These are phyloP conservation scores for Vigna trinervia DNA, from an alignment of 306 rosid species.

Conservation along the genomic window DNA sequence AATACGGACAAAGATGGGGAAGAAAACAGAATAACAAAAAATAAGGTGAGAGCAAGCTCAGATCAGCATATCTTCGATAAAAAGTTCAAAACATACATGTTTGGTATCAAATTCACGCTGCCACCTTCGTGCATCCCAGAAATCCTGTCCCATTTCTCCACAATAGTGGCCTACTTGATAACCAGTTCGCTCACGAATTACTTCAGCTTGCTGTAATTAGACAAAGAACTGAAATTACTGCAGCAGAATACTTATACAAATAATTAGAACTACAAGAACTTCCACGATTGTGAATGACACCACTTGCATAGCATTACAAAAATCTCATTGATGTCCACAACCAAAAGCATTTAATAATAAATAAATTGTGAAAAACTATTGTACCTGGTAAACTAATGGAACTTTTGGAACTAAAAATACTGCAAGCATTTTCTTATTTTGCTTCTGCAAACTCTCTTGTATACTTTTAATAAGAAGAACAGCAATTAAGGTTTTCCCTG, in stretches of 20 bases:
- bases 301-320: slow-evolving; percentile 3
- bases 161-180: slow-evolving; percentile 96
- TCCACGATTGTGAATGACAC: slow-evolving; percentile 11
- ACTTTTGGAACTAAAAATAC: slow-evolving; percentile 97
- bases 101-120: slow-evolving; percentile 87
- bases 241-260: slow-evolving; percentile 64
- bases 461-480: slow-evolving; percentile 89
- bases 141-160: slow-evolving; percentile 99
- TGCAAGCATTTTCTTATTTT: slow-evolving; percentile 82
- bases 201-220: slow-evolving; percentile 94
- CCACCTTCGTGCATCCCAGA: slow-evolving; percentile 99
- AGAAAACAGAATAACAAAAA: slow-evolving; percentile 12
- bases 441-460: slow-evolving; percentile 63
- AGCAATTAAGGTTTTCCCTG: slow-evolving; percentile 99
- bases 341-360: slow-evolving; percentile 20
- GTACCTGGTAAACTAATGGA: slow-evolving; percentile 97
- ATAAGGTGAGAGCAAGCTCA: slow-evolving; percentile 26
- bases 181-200: slow-evolving; percentile 94
- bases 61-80: slow-evolving; percentile 26
- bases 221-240: slow-evolving; percentile 58
- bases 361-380: slow-evolving; percentile 6
- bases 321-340: neutral
- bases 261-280: slow-evolving; percentile 24
- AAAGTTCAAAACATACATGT: slow-evolving; percentile 63
- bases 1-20: neutral